A percentile compares a stretch with the other conserved stretches of the same genome.
Conservation (phyloP, 2,329 filamentous ascomycete genomes). For the Aureobasidium sp. region DNA sequence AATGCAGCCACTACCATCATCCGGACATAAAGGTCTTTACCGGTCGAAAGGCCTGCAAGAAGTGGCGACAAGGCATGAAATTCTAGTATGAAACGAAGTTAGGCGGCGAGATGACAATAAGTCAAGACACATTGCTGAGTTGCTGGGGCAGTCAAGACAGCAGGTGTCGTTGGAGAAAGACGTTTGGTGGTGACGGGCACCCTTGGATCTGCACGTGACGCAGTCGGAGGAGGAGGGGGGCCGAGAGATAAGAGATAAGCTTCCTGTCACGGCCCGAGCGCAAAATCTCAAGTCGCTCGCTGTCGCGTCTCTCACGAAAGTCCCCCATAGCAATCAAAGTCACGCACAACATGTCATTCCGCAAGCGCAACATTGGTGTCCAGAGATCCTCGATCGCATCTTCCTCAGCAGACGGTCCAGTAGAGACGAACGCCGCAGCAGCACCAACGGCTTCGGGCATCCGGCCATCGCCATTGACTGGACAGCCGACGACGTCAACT, state of each 20-base stretch:
- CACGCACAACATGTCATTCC: conserved; percentile 50
- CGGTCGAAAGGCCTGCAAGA: not conserved
- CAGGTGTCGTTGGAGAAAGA: not conserved
- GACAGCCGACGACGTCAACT: conserved; percentile 80
- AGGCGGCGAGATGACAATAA: not conserved
- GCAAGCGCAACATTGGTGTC: conserved; percentile 52
- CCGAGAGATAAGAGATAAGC: conserved; percentile 5
- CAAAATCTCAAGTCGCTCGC: not conserved
- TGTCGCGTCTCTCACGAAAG: not conserved
- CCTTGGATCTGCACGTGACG: not conserved
- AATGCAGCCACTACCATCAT: conserved; percentile 3
- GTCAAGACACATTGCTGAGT: not conserved
- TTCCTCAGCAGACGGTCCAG: conserved; percentile 14
- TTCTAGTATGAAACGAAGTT: not conserved
- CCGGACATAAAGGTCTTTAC: not conserved
- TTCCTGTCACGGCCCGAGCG: not conserved
- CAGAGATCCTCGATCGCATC: conserved; percentile 7
- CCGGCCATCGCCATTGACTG: conserved; percentile 80
- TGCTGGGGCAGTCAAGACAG: not conserved
- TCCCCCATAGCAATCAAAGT: not conserved
- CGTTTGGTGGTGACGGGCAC: not conserved
- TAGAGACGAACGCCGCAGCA: not conserved
- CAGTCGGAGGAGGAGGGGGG: not conserved
- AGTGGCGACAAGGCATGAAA: not conserved
- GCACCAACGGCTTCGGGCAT: conserved; percentile 41